A percentile compares a stretch with the other conserved stretches of the same genome.
phyloP scores from a whole-genome alignment of 805 yeast genomes.

The Teunomyces kruisii region DNA sequence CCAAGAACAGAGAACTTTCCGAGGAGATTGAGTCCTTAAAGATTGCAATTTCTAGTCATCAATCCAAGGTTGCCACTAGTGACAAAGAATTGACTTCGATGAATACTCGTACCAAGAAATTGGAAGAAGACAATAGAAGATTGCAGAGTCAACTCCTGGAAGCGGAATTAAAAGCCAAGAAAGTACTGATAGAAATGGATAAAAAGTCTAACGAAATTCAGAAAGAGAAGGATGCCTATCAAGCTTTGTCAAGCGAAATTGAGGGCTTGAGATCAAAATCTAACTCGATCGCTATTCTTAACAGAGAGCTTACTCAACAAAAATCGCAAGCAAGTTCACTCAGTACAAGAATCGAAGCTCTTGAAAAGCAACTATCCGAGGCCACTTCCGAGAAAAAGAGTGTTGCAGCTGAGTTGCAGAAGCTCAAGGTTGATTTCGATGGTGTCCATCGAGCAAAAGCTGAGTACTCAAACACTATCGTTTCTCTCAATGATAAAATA shows the following conservation, averaged over 20 bases:
- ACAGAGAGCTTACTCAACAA: not conserved
- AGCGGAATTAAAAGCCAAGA: slow-evolving; percentile 13
- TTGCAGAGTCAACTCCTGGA: slow-evolving; percentile 15
- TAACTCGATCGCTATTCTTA: not conserved
- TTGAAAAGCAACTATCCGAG: slow-evolving; percentile 7
- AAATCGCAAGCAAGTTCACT: not conserved
- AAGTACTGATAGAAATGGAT: slow-evolving; percentile 16
- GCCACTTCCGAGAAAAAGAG: slow-evolving; percentile 8
- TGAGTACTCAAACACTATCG: slow-evolving; percentile 28
- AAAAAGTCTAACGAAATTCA: slow-evolving; percentile 22
- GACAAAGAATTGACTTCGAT: slow-evolving; percentile 14
- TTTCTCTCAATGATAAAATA: slow-evolving; percentile 14
- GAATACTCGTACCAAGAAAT: slow-evolving; percentile 10
- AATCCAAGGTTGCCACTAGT: slow-evolving; percentile 8
- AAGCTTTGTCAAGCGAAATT: slow-evolving; percentile 13
- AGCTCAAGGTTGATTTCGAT: slow-evolving; percentile 24
- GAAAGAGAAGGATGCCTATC: slow-evolving; percentile 8
- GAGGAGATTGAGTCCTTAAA: slow-evolving; percentile 13
- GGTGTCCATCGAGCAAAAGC: slow-evolving; percentile 19
- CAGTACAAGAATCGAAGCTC: slow-evolving; percentile 1
- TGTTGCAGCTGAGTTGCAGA: slow-evolving; percentile 9
- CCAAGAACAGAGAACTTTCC: slow-evolving; percentile 10
- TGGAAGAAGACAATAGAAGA: slow-evolving; percentile 12
- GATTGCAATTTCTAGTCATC: slow-evolving; percentile 11
- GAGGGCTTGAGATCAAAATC: slow-evolving; percentile 9